These are phyloP conservation scores for Kazachstania bromeliacearum DNA, from an alignment of 805 yeast species.

Conservation along the genomic window DNA sequence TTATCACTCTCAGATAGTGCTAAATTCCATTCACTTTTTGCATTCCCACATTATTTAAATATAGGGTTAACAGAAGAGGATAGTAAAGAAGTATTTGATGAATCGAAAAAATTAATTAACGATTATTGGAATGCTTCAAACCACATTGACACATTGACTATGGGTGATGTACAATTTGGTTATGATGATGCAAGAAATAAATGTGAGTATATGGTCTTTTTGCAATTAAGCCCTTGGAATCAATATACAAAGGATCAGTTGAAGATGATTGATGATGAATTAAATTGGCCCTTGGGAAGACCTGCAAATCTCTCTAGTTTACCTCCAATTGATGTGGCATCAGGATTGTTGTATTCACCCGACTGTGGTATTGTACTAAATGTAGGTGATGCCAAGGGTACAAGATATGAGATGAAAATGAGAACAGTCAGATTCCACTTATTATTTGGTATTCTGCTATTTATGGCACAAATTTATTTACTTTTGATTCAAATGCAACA, in stretches of 20 bases:
- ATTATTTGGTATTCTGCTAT: slow-evolving; percentile 36
- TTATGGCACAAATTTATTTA: slow-evolving; percentile 46
- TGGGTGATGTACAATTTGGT: slow-evolving; percentile 29
- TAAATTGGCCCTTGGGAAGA: slow-evolving; percentile 64
- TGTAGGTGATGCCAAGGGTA: slow-evolving; percentile 38
- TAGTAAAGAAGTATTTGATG: slow-evolving; percentile 32
- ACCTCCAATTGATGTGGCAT: slow-evolving; percentile 47
- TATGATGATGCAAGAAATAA: slow-evolving; percentile 30
- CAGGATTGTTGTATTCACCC: slow-evolving; percentile 70
- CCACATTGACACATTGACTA: slow-evolving; percentile 37
- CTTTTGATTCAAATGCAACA: slow-evolving; percentile 60
- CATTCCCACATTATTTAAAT: slow-evolving; percentile 45
- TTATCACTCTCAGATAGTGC: slow-evolving; percentile 52
- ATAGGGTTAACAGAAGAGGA: slow-evolving; percentile 34
- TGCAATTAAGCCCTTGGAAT: slow-evolving; percentile 59
- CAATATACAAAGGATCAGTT: slow-evolving; percentile 42
- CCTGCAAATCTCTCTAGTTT: slow-evolving; percentile 45
- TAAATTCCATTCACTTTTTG: slow-evolving; percentile 52
- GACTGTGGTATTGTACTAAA: slow-evolving; percentile 66
- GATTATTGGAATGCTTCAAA: slow-evolving; percentile 38
- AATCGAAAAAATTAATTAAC: slow-evolving; percentile 36
- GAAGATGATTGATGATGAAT: slow-evolving; percentile 59
- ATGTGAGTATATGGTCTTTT: slow-evolving; percentile 65
- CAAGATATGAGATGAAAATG: slow-evolving; percentile 40
- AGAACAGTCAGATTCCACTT: slow-evolving; percentile 33